phyloP scores from a whole-genome alignment of 208 protist species.

The Trypanosoma caninum region DNA sequence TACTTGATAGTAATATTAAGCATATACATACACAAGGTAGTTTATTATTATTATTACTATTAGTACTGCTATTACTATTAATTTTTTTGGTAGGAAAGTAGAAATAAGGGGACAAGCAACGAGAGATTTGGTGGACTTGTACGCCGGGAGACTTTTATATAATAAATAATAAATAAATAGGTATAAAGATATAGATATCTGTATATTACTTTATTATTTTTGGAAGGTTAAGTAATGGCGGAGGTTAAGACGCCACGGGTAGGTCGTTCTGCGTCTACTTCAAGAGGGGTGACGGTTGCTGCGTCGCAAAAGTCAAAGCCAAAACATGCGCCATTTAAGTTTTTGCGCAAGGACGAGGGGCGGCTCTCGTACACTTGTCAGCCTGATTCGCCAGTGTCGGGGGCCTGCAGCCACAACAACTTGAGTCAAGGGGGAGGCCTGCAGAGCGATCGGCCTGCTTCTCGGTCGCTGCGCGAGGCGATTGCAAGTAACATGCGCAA shows the following conservation, averaged over 20 bases:
- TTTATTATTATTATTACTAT: too few species aligned
- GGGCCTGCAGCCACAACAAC: not conserved
- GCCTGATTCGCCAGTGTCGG: constrained; percentile 12
- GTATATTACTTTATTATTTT: too few species aligned
- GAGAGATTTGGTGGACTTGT: too few species aligned
- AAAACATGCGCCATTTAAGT: constrained; percentile 71
- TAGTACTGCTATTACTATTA: too few species aligned
- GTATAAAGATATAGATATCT: not conserved
- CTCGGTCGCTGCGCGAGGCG: constrained; percentile 67
- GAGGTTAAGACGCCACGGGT: constrained; percentile 12
- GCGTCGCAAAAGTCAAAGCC: constrained; percentile 67
- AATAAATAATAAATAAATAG: not conserved
- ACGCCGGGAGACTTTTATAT: not conserved
- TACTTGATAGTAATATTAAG: too few species aligned
- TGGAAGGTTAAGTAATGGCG: constrained; percentile 8
- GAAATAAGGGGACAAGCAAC: too few species aligned
- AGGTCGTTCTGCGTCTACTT: constrained; percentile 18
- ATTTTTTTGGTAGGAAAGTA: too few species aligned
- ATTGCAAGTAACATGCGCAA: constrained; percentile 87
- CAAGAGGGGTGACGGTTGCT: constrained; percentile 50
- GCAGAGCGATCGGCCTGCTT: constrained; percentile 51
- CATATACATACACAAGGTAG: too few species aligned
- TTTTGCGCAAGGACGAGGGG: constrained; percentile 78
- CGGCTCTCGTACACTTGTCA: constrained; percentile 64
- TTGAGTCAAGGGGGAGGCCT: constrained; percentile 9